Conservation (phyloP, 176 grass and related monocot species). For the Aegilops bicornis region DNA sequence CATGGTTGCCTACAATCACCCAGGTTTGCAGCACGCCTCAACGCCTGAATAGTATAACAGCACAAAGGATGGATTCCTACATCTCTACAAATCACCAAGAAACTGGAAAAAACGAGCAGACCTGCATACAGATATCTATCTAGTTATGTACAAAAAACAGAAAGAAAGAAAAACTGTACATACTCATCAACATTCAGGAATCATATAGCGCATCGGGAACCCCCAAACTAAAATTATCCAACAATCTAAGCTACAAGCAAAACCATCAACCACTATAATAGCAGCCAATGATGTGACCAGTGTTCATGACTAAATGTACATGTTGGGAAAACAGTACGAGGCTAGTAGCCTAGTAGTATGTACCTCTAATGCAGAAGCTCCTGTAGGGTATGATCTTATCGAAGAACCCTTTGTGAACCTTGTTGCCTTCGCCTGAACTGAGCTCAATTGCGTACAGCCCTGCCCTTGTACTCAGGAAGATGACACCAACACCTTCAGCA, state of each 20-base stretch:
- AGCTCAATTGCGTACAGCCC: background rate
- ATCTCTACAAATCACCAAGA: background rate
- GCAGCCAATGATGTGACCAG: background rate
- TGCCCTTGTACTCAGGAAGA: background rate
- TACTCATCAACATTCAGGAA: background rate
- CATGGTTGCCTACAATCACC: background rate
- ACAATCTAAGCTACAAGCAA: background rate
- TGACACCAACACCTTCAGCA: background rate
- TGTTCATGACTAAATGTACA: background rate
- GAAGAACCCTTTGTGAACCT: background rate
- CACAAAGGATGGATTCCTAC: background rate
- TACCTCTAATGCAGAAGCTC: background rate
- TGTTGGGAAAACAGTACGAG: background rate
- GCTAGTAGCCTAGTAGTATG: background rate
- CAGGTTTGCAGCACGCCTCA: background rate
- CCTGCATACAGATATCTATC: background rate
- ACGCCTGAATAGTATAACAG: background rate
- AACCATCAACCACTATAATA: background rate
- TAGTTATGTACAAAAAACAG: background rate
- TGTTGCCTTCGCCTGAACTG: background rate
- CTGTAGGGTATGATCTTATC: background rate
- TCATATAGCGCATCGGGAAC: background rate
- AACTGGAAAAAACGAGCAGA: background rate
- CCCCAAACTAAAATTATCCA: background rate
- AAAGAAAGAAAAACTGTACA: background rate